These are phyloP conservation scores for Chytriomyces sp. DNA, from an alignment of 192 early-diverging fungal species.

Conservation along the genomic window DNA sequence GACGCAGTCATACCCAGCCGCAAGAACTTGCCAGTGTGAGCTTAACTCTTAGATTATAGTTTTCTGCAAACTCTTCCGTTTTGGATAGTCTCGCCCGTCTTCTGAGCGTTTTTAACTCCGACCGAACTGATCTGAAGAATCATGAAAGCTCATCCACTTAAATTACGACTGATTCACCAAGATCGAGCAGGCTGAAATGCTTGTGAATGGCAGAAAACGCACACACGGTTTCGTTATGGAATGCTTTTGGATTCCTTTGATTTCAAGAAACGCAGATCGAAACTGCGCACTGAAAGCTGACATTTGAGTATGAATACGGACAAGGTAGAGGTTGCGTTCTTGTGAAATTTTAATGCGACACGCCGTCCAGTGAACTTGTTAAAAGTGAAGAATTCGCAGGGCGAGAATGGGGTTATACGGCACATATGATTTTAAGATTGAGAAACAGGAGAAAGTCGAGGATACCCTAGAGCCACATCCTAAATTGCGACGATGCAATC, in stretches of 20 bases:
- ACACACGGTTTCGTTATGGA: constrained; percentile 34
- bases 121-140: neutral
- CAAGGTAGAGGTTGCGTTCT: constrained; percentile 88
- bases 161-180: constrained; percentile 13
- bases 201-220: constrained; percentile 38
- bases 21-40: neutral
- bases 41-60: neutral
- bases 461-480: neutral
- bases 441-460: neutral
- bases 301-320: constrained; percentile 82
- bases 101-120: neutral
- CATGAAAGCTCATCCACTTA: neutral
- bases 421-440: neutral
- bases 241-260: constrained; percentile 58
- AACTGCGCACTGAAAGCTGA: constrained; percentile 66
- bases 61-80: constrained; percentile 3
- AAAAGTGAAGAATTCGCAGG: constrained; percentile 64
- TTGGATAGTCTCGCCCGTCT: neutral
- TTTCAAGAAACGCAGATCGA: constrained; percentile 73
- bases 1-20: constrained; percentile 6
- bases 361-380: constrained; percentile 72
- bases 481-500: neutral
- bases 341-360: constrained; percentile 65
- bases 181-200: constrained; percentile 42
- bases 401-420: constrained; percentile 54